Evolutionary conservation across 2,329 filamentous ascomycete genomes (phyloP), one percentile per base, ranked within the genome.

Genomic region (Aspergillus phoenicis): DNA sequence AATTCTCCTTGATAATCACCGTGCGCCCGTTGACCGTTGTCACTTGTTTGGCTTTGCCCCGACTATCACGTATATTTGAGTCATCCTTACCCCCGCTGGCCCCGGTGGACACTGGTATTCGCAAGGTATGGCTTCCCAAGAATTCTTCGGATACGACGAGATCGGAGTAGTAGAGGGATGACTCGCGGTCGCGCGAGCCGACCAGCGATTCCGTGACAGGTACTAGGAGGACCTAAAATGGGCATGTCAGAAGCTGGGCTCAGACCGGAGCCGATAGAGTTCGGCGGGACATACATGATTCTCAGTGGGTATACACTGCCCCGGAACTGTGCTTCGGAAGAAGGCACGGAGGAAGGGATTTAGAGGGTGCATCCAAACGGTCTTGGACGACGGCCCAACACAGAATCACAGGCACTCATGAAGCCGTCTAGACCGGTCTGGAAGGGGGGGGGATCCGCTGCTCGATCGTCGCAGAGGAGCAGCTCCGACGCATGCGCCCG

Each of bases 341-440:
- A 99, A 98, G 85, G 94, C 93, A 84, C 91, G 89, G 79, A 99
- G 86, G 82, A 97, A 98, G 78, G 95, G 95, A 82, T 99, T 99
- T 88, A 98, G 86, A 83, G 95, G 92, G 89, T 93, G 93, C 93
- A 97, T 97, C 88, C 89, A 90, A 78, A 77, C 77, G 74, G 69
- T 77, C 71, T 77, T 75, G 76, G 75, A 77, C 70, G 70, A 74
- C 71, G 71, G 71, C 72, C 74, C 74, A 64, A 68, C 62, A 67
- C 64, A 71, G 59, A 58, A 66, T 59, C 66, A 69, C 70, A 61
- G 67, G 70, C 66, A 72, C 68, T 73, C 74, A 77, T 78, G 71
- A 77, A 78, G 74, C 68, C 74, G 72, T 69, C 58, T 59, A 57
- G 65, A 58, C 68, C 55, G 66, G 59, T 64, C 38, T 68, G 64